Conservation (phyloP, 2,329 filamentous ascomycete species). For the Hymenoscyphus linearis region DNA sequence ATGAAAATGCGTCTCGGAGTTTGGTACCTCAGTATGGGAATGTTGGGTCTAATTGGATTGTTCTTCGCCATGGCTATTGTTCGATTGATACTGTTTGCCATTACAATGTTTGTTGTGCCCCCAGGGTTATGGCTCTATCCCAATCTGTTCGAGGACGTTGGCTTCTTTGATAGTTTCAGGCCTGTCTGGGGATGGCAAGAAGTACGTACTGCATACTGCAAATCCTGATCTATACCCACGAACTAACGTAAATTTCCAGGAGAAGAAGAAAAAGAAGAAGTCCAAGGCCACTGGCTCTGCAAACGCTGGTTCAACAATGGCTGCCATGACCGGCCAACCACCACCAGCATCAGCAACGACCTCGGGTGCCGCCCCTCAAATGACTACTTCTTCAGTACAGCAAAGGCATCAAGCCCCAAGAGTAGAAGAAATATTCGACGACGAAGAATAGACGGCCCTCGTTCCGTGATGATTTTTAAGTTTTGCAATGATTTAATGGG, state of each 20-base stretch:
- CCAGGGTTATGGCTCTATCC: slow-evolving; percentile 98
- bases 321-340: slow-evolving; percentile 32
- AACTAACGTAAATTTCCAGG: slow-evolving; percentile 16
- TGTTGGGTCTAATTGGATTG: slow-evolving; percentile 80
- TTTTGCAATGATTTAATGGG: neutral
- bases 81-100: slow-evolving; percentile 86
- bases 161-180: slow-evolving; percentile 95
- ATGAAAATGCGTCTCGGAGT: slow-evolving; percentile 85
- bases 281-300: slow-evolving; percentile 29
- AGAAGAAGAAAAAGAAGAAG: slow-evolving; percentile 36
- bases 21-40: slow-evolving; percentile 94
- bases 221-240: neutral
- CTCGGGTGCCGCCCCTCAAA: slow-evolving; percentile 35
- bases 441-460: slow-evolving; percentile 26
- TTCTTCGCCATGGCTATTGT: slow-evolving; percentile 99
- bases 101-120: slow-evolving; percentile 78
- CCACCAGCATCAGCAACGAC: slow-evolving; percentile 32
- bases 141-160: slow-evolving; percentile 97
- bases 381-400: slow-evolving; percentile 31
- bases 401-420: slow-evolving; percentile 38
- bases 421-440: slow-evolving; percentile 40
- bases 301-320: slow-evolving; percentile 26
- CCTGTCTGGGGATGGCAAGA: slow-evolving; percentile 98
- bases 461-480: neutral
- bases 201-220: slow-evolving; percentile 45